Evolutionary conservation across 2,329 filamentous ascomycete species (phyloP).

Genomic region (Paraphaeosphaeria minitans): DNA sequence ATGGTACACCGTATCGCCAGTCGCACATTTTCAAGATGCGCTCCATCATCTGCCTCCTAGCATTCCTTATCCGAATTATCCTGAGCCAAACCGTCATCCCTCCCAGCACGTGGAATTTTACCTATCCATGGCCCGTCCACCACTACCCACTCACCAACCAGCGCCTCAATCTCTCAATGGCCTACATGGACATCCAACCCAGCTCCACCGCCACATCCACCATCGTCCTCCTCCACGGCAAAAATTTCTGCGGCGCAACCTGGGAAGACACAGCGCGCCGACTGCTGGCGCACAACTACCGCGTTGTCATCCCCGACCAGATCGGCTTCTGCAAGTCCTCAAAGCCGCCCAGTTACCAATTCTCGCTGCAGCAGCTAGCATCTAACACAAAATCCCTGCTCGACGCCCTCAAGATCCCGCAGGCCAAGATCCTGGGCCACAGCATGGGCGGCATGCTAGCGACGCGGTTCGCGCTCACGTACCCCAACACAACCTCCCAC

Average conservation of each 20-base stretch:
- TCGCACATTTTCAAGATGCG: neutral
- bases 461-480: neutral
- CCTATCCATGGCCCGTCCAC: slow-evolving; percentile 1
- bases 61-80: neutral
- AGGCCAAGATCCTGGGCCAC: neutral
- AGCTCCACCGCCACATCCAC: neutral
- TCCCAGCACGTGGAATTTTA: neutral
- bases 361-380: neutral
- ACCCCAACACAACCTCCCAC: neutral
- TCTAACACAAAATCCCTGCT: neutral
- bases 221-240: slow-evolving; percentile 5
- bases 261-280: neutral
- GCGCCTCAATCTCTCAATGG: slow-evolving; percentile 3
- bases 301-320: slow-evolving; percentile 3
- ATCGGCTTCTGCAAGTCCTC: slow-evolving; percentile 8
- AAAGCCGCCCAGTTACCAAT: neutral
- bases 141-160: neutral
- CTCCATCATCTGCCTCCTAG: neutral
- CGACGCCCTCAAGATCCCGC: neutral
- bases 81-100: neutral
- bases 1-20: neutral
- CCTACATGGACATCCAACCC: neutral
- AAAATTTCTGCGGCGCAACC: slow-evolving; percentile 4
- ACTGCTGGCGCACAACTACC: neutral
- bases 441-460: slow-evolving; percentile 1